Percentiles rank a stretch among this genome's conserved stretches.
Conservation (phyloP, 1,284 basidiomycete genomes). For the Sanghuangporus weigelae region DNA sequence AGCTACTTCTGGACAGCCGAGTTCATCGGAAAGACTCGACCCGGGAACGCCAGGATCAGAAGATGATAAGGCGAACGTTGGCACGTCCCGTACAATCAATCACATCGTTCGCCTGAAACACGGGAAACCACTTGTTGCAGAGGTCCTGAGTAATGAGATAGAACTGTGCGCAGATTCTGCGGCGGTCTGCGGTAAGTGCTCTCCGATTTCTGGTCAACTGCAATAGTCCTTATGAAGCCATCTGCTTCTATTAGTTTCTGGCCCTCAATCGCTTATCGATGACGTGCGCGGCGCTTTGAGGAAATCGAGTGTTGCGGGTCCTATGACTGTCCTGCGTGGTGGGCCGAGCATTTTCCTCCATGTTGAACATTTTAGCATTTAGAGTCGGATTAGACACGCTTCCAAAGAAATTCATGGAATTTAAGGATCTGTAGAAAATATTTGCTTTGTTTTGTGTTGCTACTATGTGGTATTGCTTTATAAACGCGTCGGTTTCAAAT, state of each 20-base stretch:
- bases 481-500: too few species aligned
- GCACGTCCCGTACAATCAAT: neutral
- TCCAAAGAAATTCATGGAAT: neutral
- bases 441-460: neutral
- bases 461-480: neutral
- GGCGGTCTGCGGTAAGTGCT: conserved; percentile 8
- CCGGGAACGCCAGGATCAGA: neutral
- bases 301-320: neutral
- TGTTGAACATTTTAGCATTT: conserved; percentile 13
- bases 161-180: neutral
- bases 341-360: conserved; percentile 11
- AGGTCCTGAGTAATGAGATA: neutral
- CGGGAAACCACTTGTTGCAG: neutral
- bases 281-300: conserved; percentile 2
- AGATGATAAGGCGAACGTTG: neutral
- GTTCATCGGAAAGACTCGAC: neutral
- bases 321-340: neutral
- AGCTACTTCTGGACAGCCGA: neutral
- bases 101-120: neutral
- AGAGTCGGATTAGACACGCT: neutral
- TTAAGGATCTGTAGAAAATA: too few species aligned
- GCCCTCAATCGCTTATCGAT: conserved; percentile 8
- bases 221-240: neutral
- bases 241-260: conserved; percentile 4
- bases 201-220: neutral